Evolutionary conservation across 2,329 filamentous ascomycete species (phyloP), one percentile per base, ranked within the genome.

Genomic region (Penicillium sp.): DNA sequence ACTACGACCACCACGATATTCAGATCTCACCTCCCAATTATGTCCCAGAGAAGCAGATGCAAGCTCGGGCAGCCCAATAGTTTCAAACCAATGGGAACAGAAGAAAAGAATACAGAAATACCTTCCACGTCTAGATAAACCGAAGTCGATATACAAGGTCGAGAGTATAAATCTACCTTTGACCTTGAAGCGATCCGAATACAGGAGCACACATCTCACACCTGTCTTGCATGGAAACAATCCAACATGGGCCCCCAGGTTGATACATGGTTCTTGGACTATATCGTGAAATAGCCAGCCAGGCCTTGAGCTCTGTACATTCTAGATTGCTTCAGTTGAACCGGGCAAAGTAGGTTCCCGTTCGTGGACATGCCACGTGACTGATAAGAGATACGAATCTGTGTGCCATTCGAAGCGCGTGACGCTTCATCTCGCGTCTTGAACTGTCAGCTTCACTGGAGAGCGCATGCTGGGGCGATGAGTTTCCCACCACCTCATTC

Each of bases 401-500:
- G 15, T 18, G 15, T 18, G 15, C 15, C 15, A 18, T 18, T 18
- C 15, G 15, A 18, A 18, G 15, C 15, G 15, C 15, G 15, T 18
- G 15, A 18, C 15, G 43, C 43, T 47, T 46, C 39, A 47, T 40
- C 39, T 41, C 47, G 47, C 51, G 53, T 49, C 47, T 44, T 45
- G 24, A 44, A 46, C 25, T 46, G n/a, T 35, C 48, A 51, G 54
- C 52, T 51, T 49, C 53, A 43, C 52, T 51, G 44, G 58, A 60
- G 56, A 61, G 51, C 52, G 53, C 46, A 61, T 61, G 51, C 59
- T 59, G 62, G 62, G 68, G 68, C 66, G 62, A 72, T 72, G 69
- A 70, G 66, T 65, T 72, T 68, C 54, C 64, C 67, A 66, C 69
- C 68, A 57, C 67, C 70, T 47, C 66, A 70, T 56, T 64, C 67